Evolutionary conservation across 108 stramenopile species (phyloP).

Genomic region (Tribonema minus): DNA sequence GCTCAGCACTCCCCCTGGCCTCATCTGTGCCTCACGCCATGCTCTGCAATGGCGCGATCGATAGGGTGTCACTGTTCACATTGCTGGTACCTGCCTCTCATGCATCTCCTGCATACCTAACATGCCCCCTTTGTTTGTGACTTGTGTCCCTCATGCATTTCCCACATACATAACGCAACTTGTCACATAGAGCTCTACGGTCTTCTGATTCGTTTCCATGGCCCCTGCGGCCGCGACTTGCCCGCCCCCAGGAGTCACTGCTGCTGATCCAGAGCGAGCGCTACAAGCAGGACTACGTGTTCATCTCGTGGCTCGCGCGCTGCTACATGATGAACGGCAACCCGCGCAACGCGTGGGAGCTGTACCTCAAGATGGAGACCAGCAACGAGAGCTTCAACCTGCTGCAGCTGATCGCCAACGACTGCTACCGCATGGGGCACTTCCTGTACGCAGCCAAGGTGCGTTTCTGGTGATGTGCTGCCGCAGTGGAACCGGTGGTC

Average conservation of each 20-base stretch:
- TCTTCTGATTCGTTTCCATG: no score
- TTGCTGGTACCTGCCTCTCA: no score
- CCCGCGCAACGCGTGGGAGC: constrained; percentile 74
- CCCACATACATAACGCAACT: no score
- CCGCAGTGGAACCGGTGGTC: constrained; percentile 67
- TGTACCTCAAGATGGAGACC: constrained; percentile 72
- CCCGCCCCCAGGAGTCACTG: constrained; percentile 67
- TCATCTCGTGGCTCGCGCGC: constrained; percentile 70
- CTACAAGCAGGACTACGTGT: constrained; percentile 65
- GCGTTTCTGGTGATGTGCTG: constrained; percentile 63
- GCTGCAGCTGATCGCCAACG: constrained; percentile 76
- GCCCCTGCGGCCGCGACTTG: no score
- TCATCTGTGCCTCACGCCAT: no score
- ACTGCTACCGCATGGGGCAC: constrained; percentile 70
- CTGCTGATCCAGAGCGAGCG: constrained; percentile 64
- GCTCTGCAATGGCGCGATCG: no score
- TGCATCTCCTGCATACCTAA: no score
- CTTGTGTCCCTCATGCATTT: no score
- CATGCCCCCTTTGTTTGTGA: no score
- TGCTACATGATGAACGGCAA: constrained; percentile 73
- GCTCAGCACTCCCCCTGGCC: no score
- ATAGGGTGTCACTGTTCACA: no score
- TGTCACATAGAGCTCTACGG: no score
- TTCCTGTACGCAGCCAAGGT: constrained; percentile 67
- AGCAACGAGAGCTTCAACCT: constrained; percentile 61